Conservation (phyloP, 2,329 filamentous ascomycete species). For the Curvularia eragrostidis region DNA sequence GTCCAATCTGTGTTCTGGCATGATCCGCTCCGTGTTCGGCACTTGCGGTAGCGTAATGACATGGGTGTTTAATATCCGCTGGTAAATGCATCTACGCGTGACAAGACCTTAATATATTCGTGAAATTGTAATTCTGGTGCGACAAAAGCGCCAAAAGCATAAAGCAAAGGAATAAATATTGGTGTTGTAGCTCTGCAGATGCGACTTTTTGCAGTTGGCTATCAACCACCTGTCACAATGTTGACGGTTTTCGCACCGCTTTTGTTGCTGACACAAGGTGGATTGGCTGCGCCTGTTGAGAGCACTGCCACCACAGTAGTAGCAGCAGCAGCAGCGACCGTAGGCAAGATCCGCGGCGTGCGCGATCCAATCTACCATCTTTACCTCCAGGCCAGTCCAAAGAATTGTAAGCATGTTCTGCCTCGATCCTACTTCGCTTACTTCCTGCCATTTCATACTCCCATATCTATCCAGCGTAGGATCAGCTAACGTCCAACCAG, state of each 20-base stretch:
- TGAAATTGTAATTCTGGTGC: slow-evolving; percentile 8
- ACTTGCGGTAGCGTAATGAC: background rate
- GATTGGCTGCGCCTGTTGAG: slow-evolving; percentile 20
- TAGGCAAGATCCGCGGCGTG: slow-evolving; percentile 60
- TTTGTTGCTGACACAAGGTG: slow-evolving; percentile 13
- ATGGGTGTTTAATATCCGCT: slow-evolving; percentile 10
- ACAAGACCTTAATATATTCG: slow-evolving; percentile 14
- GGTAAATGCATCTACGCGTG: slow-evolving; percentile 13
- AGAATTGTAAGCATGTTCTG: slow-evolving; percentile 43
- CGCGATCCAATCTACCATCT: slow-evolving; percentile 60
- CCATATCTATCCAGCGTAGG: background rate
- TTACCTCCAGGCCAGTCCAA: slow-evolving; percentile 58
- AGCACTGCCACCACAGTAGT: slow-evolving; percentile 1
- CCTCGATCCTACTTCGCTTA: background rate
- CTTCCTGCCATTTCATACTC: background rate
- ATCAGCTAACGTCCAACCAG: slow-evolving; percentile 18
- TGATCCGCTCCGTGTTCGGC: background rate
- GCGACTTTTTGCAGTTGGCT: background rate
- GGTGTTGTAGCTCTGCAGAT: background rate
- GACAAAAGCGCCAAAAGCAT: background rate
- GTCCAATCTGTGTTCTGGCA: background rate
- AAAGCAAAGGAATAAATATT: background rate
- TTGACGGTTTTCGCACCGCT: slow-evolving; percentile 13
- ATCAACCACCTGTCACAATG: slow-evolving; percentile 6
- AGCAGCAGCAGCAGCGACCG: slow-evolving; percentile 44